These are phyloP conservation scores for Volvox africanus DNA, from an alignment of 139 green algal genomes.

Conservation along the genomic window DNA sequence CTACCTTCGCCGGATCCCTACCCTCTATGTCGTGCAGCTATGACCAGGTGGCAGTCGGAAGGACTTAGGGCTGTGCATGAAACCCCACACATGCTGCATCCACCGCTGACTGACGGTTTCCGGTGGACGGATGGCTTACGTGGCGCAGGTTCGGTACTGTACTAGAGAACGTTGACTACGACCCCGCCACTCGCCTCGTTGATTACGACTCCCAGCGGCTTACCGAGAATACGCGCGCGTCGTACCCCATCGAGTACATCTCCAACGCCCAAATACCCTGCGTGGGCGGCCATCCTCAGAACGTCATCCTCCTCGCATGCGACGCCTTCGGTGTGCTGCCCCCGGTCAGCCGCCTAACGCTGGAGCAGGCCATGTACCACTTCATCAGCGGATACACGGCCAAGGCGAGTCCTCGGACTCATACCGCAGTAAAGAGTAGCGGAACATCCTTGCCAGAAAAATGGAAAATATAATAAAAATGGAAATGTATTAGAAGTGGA, in stretches of 20 bases:
- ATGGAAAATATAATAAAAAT: too few relatives aligned
- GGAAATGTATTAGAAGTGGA: too few relatives aligned
- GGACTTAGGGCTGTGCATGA: too few relatives aligned
- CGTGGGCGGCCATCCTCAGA: constrained; percentile 89
- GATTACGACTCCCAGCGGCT: constrained; percentile 73
- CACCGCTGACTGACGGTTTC: background rate
- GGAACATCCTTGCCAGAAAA: too few relatives aligned
- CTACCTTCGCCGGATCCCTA: too few relatives aligned
- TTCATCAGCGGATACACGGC: constrained; percentile 98
- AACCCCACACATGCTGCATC: background rate
- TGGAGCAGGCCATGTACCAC: constrained; percentile 97
- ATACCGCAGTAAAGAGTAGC: too few relatives aligned
- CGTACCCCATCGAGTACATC: constrained; percentile 97
- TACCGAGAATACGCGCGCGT: constrained; percentile 89
- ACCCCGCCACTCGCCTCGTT: constrained; percentile 73
- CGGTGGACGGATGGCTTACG: too few relatives aligned
- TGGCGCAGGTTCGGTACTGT: constrained; percentile 84
- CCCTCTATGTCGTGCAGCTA: too few relatives aligned
- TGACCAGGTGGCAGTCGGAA: too few relatives aligned
- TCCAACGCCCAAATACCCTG: constrained; percentile 93
- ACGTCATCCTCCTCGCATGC: constrained; percentile 81
- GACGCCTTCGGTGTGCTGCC: constrained; percentile 96
- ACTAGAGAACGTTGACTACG: constrained; percentile 96
- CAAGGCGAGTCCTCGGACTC: constrained; percentile 89
- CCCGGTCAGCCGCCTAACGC: constrained; percentile 85